A percentile compares a stretch with the other conserved stretches of the same genome.
Evolutionary conservation across 805 yeast genomes (phyloP).

Genomic region (Kodamaea neixiangensis): DNA sequence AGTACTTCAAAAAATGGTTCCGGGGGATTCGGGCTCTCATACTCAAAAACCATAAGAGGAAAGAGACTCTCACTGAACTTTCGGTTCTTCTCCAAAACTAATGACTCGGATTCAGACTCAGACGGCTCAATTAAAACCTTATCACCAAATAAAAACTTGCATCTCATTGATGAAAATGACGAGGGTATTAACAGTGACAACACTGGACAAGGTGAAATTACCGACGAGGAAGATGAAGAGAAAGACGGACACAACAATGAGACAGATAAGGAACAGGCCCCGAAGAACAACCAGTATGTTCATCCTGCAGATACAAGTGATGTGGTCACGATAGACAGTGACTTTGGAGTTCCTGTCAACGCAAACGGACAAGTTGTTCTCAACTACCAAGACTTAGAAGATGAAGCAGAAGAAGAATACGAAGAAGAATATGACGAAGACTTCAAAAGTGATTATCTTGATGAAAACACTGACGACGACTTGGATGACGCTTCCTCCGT

Average conservation of each 20-base stretch:
- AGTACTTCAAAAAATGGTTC: not conserved
- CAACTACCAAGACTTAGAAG: conserved; percentile 9
- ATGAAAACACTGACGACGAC: conserved; percentile 25
- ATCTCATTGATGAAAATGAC: conserved; percentile 13
- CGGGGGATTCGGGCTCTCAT: conserved; percentile 11
- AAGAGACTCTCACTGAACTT: conserved; percentile 7
- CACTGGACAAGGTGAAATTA: conserved; percentile 11
- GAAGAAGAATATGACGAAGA: conserved; percentile 22
- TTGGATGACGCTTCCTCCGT: conserved; percentile 29
- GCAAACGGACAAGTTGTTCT: conserved; percentile 23
- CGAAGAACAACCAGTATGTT: not conserved
- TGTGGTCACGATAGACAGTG: conserved; percentile 29
- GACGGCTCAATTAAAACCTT: conserved; percentile 16
- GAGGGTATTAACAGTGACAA: conserved; percentile 20
- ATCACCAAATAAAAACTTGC: conserved; percentile 4
- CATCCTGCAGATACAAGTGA: conserved; percentile 20
- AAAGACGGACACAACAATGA: conserved; percentile 13
- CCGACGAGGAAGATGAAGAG: conserved; percentile 18
- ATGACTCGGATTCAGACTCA: conserved; percentile 16
- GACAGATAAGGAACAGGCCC: not conserved
- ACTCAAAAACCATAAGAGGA: conserved; percentile 15
- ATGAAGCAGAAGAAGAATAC: conserved; percentile 14
- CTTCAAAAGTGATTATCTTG: conserved; percentile 27
- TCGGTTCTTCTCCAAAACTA: conserved; percentile 13
- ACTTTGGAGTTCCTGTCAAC: conserved; percentile 31